These are phyloP conservation scores for Dothistroma pini DNA, from an alignment of 2,329 filamentous ascomycete species.

Conservation along the genomic window DNA sequence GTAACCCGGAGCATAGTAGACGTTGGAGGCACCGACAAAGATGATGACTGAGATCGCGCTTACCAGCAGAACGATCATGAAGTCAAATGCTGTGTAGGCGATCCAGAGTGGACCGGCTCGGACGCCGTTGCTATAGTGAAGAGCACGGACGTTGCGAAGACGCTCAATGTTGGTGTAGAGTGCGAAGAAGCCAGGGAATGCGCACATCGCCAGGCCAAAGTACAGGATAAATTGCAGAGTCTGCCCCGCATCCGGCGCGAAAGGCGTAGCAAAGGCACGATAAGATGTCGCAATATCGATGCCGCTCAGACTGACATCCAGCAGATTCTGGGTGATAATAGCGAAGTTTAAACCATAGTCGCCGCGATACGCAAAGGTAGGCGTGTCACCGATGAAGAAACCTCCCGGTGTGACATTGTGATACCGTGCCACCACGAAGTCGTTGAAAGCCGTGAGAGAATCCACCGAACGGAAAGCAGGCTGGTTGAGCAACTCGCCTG, in stretches of 20 bases:
- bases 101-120: conserved; percentile 78
- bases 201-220: conserved; percentile 71
- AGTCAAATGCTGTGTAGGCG: conserved; percentile 78
- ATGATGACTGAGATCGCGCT: conserved; percentile 65
- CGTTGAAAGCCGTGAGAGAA: conserved; percentile 64
- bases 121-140: conserved; percentile 92
- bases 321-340: conserved; percentile 83
- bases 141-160: conserved; percentile 69
- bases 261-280: conserved; percentile 71
- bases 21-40: conserved; percentile 59
- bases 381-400: conserved; percentile 65
- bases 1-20: conserved; percentile 78
- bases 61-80: conserved; percentile 64
- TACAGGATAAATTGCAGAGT: conserved; percentile 77
- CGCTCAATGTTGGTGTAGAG: conserved; percentile 86
- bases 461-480: conserved; percentile 53
- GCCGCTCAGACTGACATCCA: conserved; percentile 72
- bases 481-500: conserved; percentile 28
- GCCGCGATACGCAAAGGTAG: conserved; percentile 68
- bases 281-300: conserved; percentile 68
- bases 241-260: conserved; percentile 64
- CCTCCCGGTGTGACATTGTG: conserved; percentile 71
- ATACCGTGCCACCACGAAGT: conserved; percentile 60
- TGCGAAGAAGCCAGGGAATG: conserved; percentile 81
- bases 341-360: conserved; percentile 60